These are phyloP conservation scores for Helotiales sp. DNA, from an alignment of 2,329 filamentous ascomycete genomes.

Conservation along the genomic window DNA sequence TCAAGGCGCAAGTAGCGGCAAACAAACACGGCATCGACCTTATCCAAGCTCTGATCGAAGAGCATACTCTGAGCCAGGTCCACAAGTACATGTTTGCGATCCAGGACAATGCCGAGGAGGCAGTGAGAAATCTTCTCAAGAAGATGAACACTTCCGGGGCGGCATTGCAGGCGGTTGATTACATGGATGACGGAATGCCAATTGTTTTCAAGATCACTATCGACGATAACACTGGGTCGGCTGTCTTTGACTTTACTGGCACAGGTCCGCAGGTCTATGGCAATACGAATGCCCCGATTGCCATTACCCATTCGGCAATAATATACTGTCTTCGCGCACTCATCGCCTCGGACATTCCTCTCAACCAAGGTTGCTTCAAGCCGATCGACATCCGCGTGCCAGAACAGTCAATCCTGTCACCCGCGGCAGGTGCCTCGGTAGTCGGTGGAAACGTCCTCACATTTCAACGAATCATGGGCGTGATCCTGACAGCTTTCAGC, in stretches of 20 bases:
- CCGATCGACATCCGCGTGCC: background rate
- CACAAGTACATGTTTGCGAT: constrained; percentile 79
- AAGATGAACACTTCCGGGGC: constrained; percentile 69
- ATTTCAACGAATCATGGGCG: constrained; percentile 77
- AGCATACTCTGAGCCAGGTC: constrained; percentile 75
- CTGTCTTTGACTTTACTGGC: constrained; percentile 75
- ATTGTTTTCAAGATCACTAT: constrained; percentile 77
- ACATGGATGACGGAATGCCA: constrained; percentile 82
- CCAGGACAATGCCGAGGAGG: constrained; percentile 76
- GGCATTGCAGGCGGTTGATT: constrained; percentile 72
- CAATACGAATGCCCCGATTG: constrained; percentile 79
- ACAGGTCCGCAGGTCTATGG: constrained; percentile 77
- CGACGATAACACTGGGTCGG: constrained; percentile 67
- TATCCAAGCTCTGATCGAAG: constrained; percentile 71
- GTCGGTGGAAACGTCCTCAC: constrained; percentile 83
- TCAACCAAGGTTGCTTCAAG: constrained; percentile 76
- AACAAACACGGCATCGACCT: constrained; percentile 81
- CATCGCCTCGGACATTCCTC: constrained; percentile 62
- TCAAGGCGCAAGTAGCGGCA: constrained; percentile 82
- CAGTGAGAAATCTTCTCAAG: constrained; percentile 73
- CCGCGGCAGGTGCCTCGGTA: constrained; percentile 74
- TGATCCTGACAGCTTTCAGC: constrained; percentile 76
- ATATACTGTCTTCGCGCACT: constrained; percentile 82
- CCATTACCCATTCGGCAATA: constrained; percentile 79
- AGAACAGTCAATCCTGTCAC: constrained; percentile 74